Percentiles rank a stretch among this genome's conserved stretches.
Evolutionary conservation across 495 filamentous ascomycete genomes (phyloP).

Genomic region (Lepidopterella palustris): DNA sequence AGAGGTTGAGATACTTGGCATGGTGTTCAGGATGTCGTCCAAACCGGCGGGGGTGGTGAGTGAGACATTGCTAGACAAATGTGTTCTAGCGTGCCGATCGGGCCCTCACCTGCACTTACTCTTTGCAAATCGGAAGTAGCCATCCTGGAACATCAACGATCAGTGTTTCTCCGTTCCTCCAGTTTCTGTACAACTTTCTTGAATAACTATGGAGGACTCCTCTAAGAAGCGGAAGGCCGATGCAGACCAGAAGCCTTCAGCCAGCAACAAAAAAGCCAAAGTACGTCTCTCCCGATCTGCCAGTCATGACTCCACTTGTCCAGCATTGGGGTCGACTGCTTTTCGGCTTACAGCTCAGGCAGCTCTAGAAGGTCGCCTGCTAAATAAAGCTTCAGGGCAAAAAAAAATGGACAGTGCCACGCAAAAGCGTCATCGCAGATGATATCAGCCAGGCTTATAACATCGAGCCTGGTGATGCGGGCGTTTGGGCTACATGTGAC

Average conservation of each 20-base stretch:
- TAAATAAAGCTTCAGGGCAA: constrained; percentile 26
- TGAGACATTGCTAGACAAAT: too few species aligned
- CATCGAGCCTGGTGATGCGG: constrained; percentile 61
- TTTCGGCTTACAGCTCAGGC: constrained; percentile 19
- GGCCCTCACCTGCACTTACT: neutral
- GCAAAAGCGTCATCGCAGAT: constrained; percentile 12
- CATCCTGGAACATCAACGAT: too few species aligned
- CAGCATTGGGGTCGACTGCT: constrained; percentile 8
- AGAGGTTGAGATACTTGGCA: neutral
- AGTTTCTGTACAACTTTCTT: neutral
- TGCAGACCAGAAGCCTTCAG: neutral
- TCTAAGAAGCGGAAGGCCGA: constrained; percentile 25
- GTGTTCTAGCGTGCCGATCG: neutral
- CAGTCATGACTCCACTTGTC: neutral
- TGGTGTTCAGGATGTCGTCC: too few species aligned
- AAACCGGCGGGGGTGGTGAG: too few species aligned
- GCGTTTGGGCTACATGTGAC: constrained; percentile 86
- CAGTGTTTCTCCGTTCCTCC: too few species aligned
- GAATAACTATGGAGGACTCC: constrained; percentile 10
- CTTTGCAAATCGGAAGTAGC: too few species aligned
- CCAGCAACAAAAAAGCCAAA: constrained; percentile 19
- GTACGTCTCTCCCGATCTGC: constrained; percentile 15
- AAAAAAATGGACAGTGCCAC: constrained; percentile 37
- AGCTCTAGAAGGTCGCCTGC: neutral
- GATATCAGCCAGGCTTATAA: constrained; percentile 12